Percentiles rank a stretch among this genome's conserved stretches.
These are phyloP conservation scores for Eucalyptus decipiens DNA, from an alignment of 345 rosid genomes.

Conservation along the genomic window DNA sequence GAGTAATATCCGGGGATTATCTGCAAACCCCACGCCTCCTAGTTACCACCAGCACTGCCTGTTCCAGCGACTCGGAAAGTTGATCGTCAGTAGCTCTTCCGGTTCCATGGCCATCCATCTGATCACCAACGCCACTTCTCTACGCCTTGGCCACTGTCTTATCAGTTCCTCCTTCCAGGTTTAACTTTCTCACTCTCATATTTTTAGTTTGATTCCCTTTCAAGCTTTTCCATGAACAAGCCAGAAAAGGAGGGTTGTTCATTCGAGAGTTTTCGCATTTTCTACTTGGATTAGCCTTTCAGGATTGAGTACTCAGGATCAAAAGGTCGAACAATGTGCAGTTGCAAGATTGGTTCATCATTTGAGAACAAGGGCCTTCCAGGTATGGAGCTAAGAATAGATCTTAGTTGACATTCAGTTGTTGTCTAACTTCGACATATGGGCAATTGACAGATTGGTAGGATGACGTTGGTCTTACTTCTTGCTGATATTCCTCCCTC, in stretches of 20 bases:
- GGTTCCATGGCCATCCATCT: constrained; percentile 16
- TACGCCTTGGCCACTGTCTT: constrained; percentile 32
- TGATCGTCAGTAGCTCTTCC: neutral
- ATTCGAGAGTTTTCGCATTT: neutral
- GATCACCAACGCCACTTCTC: constrained; percentile 26
- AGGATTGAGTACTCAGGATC: neutral
- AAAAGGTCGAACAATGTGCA: neutral
- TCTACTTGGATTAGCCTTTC: neutral
- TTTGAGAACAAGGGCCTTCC: neutral
- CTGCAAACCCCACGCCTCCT: neutral
- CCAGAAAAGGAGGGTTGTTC: neutral
- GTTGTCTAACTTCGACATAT: neutral
- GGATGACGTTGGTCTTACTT: neutral
- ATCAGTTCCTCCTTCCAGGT: constrained; percentile 55
- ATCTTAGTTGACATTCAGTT: neutral
- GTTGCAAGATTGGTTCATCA: neutral
- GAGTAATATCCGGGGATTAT: neutral
- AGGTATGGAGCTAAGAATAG: neutral
- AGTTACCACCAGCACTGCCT: neutral
- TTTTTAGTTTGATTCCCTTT: neutral
- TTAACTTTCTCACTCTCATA: neutral
- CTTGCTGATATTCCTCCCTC: neutral
- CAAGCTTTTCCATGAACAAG: neutral
- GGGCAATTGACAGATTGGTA: neutral
- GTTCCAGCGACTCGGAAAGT: neutral